Base-by-base conservation (phyloP, 1,284 basidiomycete species). In the Rhodofomes roseus region DNA sequence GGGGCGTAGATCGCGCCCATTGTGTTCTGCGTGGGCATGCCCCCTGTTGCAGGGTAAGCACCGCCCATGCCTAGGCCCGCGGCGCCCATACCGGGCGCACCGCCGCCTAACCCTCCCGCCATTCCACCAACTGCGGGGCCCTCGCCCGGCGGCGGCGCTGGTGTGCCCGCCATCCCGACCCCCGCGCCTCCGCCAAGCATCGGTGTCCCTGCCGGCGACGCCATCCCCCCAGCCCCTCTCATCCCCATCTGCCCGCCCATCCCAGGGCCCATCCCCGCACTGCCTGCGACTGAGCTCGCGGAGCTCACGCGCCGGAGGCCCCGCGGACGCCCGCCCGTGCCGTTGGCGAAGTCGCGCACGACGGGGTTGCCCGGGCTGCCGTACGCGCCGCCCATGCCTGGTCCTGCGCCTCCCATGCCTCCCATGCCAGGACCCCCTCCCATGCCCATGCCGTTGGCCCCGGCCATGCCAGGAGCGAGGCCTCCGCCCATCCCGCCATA, bases 301-400 rank as follows among this genome's bases (percentile, higher is more conserved):
- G 57, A 58, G 20, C 50, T 54, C 52, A 23, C 57, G 41, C 57
- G 57, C 20, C 57, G 51, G 40, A 58, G 51, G 11, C 40, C 23
- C 14, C 50, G 48, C 52, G 46, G 40, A 7, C 46, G 57, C 37
- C 54, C 56, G 29, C 54, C 50, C 20, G 23, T 34, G 29, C 39
- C 41, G 52, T 57, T 53, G 12, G 58, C 54, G 16, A 54, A 58
- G 40, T 50, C 37, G 43, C 46, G 54, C 34, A 39, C 48, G 27
- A 52, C 12, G 25, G 50, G 48, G 41, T 44, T 43, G 52, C 51
- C 29, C 50, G 58, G 22, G 41, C 53, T n/a, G 41, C 60, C 22
- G 55, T 50, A 14, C 36, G 55, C 7, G 55, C 57, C 9, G 29
- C 29, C 16, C 31, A 34, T 37, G 8, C 58, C 43, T 16, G 60